Evolutionary conservation across 345 rosid species (phyloP), one percentile per base, ranked within the genome.

Genomic region (Lepidium sativum): DNA sequence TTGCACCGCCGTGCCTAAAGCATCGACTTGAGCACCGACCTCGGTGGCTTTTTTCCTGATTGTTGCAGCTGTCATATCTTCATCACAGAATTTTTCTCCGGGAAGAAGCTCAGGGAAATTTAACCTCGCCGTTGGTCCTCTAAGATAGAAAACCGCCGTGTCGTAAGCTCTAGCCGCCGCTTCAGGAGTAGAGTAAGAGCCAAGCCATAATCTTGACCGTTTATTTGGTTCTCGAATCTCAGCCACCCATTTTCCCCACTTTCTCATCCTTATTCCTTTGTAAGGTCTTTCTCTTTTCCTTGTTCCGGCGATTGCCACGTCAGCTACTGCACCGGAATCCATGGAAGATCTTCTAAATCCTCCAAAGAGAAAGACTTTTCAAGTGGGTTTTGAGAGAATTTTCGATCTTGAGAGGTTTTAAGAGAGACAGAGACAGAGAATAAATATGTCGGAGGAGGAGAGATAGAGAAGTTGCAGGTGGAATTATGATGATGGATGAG

Each of bases 191-290:
- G 99, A 86, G 75, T 94, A 94, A 4, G 99, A 94, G 31, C 99
- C 99, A 0, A 94, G 86, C 99, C 99, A 94, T 68, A 94, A 75
- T 84, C 99, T 78, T 0, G 99, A 94, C 5, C 99, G 79, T 43
- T 94, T 94, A 65, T 94, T 94, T 0, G 99, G 99, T 74, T 94
- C 99, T 32, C 99, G 73, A 48, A 94, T 88, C 92, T 94, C 99
- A 2, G 99, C 99, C 17, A 94, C 99, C 99, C 99, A 94, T 72
- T 94, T 94, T 0, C 99, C 99, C 99, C 99, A 94, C 85, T 94
- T 94, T 76, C 99, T 81, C 99, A 94, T 94, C 91, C 99, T 85
- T 69, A 94, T 94, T 50, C 99, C 99, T 70, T 94, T 94, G 74
- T 81, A 94, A 2, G 77, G 82, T 67, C 86, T 78, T 54, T 81